Evolutionary conservation across 768 basidiomycete genomes (phyloP), one percentile per base, ranked within the genome.

Genomic region (Gloeophyllum trabeum): DNA sequence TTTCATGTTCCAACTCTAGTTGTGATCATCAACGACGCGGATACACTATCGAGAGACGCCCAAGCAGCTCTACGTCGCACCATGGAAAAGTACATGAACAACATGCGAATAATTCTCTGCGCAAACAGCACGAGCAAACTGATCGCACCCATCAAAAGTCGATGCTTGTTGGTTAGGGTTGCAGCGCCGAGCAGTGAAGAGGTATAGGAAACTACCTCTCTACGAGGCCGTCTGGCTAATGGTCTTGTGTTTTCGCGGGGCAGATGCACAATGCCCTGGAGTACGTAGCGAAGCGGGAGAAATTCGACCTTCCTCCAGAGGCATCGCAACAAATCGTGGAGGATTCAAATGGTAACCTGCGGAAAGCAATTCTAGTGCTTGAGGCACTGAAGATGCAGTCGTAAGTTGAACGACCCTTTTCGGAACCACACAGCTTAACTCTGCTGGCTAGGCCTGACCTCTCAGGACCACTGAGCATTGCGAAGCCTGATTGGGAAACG

Each of bases 21-120:
- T n/a, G 93, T 99, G 40, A 73, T 99, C 44, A 96, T 99, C 55
- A 97, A 98, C 51, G 94, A 97, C 62, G 94, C 94, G 2, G 94
- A 99, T 59, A 82, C 88, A 0, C 72, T 99, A 32, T 81, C 89
- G 7, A 81, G 94, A 42, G 94, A 99, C 62, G 94, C 94, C 1
- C 94, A 99, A 66, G 92, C 94, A 0, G 94, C 94, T 5, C 73
- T 99, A 24, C 81, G 94, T 54, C 73, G 94, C 44, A 99, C 94
- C 6, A 99, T 98, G 94, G 94, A 99, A 58, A 98, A 97, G 62
- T 98, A 94, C 67, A 97, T 96, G 86, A 79, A 82, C 32, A 99
- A 97, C 59, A 76, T 99, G 76, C 79, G 94, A 22, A 82, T 99
- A 53, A 94, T 99, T 51, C 71, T 99, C 1, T 97, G 93, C 57